phyloP scores from a whole-genome alignment of 345 rosid genomes.

The Isatis tinctoria region DNA sequence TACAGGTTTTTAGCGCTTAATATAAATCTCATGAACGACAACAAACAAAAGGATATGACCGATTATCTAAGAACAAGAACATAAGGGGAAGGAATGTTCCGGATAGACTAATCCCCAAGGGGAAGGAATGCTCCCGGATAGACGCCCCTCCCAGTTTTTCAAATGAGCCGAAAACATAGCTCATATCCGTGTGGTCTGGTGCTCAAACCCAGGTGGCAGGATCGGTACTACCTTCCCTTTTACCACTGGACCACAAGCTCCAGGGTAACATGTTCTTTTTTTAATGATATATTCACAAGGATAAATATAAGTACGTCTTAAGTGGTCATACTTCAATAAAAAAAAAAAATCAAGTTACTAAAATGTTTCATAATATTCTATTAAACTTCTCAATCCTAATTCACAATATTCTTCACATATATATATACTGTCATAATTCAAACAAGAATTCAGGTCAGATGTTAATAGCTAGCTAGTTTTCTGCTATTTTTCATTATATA shows the following conservation, averaged over 20 bases:
- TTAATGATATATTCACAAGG: neutral
- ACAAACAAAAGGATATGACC: neutral
- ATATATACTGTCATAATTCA: neutral
- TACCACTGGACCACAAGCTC: too few relatives aligned
- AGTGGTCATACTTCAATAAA: neutral
- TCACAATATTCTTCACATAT: neutral
- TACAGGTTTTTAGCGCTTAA: neutral
- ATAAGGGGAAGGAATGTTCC: too few relatives aligned
- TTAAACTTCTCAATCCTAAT: neutral
- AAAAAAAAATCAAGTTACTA: neutral
- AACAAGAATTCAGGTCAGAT: neutral
- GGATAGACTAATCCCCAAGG: too few relatives aligned
- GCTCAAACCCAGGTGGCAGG: too few relatives aligned
- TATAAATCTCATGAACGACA: neutral
- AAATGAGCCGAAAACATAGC: too few relatives aligned
- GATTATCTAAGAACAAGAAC: neutral
- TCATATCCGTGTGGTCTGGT: too few relatives aligned
- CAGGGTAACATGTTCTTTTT: too few relatives aligned
- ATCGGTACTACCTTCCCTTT: too few relatives aligned
- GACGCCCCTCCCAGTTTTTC: too few relatives aligned
- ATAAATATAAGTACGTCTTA: neutral
- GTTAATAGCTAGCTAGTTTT: neutral
- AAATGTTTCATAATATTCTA: neutral
- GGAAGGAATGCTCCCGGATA: too few relatives aligned
- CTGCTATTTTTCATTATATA: neutral